Percentiles rank a stretch among this genome's conserved stretches.
Conservation (phyloP, 306 rosid genomes). For the Cyamopsis tetragonoloba region DNA sequence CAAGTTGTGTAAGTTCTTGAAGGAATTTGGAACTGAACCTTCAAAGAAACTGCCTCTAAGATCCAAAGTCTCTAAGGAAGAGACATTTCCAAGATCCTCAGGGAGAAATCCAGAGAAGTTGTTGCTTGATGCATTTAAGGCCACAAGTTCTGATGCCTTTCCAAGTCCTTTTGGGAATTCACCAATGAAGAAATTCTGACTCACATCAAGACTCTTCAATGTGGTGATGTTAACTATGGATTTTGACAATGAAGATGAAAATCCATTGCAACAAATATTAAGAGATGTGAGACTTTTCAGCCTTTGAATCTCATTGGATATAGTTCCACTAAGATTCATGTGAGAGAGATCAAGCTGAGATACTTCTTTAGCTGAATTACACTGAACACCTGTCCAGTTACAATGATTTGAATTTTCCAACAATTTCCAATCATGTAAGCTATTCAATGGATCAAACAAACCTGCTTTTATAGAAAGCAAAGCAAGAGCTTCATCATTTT, state of each 20-base stretch:
- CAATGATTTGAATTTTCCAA: slow-evolving; percentile 48
- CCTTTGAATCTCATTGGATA: slow-evolving; percentile 52
- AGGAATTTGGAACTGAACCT: slow-evolving; percentile 64
- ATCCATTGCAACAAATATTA: slow-evolving; percentile 70
- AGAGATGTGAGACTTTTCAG: slow-evolving; percentile 56
- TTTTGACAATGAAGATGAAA: slow-evolving; percentile 62
- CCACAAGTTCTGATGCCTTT: slow-evolving; percentile 30
- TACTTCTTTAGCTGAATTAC: slow-evolving; percentile 57
- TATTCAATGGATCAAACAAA: slow-evolving; percentile 59
- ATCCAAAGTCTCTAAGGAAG: slow-evolving; percentile 66
- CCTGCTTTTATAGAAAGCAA: slow-evolving; percentile 59
- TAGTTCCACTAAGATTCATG: slow-evolving; percentile 74
- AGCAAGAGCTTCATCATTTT: slow-evolving; percentile 51
- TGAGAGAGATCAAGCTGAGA: slow-evolving; percentile 72
- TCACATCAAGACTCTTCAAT: slow-evolving; percentile 60
- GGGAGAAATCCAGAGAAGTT: slow-evolving; percentile 72
- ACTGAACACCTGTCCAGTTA: slow-evolving; percentile 73
- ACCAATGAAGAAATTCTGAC: slow-evolving; percentile 74
- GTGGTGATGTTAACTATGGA: slow-evolving; percentile 53
- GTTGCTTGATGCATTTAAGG: slow-evolving; percentile 79
- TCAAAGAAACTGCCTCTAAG: slow-evolving; percentile 80
- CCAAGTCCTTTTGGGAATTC: slow-evolving; percentile 67
- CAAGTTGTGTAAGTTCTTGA: slow-evolving; percentile 53
- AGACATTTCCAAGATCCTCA: slow-evolving; percentile 70
- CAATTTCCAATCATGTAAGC: slow-evolving; percentile 62